Percentiles rank a stretch among this genome's conserved stretches.
Conservation (phyloP, 768 basidiomycete species). For the Russula griseocarnosa region DNA sequence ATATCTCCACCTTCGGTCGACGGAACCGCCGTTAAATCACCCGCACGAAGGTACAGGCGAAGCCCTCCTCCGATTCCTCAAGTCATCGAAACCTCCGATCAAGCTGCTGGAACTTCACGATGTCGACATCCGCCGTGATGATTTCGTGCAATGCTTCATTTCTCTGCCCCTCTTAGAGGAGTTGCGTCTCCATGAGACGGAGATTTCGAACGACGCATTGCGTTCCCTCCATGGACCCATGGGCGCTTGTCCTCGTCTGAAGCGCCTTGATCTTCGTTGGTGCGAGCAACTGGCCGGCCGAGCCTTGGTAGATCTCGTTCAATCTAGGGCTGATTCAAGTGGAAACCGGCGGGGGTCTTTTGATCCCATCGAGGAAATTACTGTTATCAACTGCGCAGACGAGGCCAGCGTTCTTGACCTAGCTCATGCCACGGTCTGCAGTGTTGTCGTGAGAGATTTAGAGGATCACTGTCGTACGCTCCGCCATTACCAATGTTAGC, state of each 20-base stretch:
- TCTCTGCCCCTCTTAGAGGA: conserved; percentile 43
- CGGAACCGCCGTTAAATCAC: conserved; percentile 35
- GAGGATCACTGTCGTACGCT: conserved; percentile 56
- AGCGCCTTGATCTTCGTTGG: conserved; percentile 54
- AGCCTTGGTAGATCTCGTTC: conserved; percentile 49
- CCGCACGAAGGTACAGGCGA: conserved; percentile 37
- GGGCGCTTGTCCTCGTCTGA: conserved; percentile 47
- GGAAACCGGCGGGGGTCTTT: conserved; percentile 7
- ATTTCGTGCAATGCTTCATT: conserved; percentile 38
- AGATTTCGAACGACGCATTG: conserved; percentile 48
- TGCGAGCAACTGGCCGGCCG: conserved; percentile 51
- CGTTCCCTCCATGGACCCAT: conserved; percentile 38
- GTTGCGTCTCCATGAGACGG: conserved; percentile 55
- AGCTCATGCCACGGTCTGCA: conserved; percentile 45
- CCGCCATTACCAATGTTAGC: not conserved
- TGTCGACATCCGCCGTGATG: conserved; percentile 41
- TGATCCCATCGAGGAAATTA: conserved; percentile 43
- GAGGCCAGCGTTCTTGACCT: conserved; percentile 52
- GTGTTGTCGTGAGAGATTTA: conserved; percentile 40
- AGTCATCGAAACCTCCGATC: conserved; percentile 33
- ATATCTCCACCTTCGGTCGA: conserved; percentile 42
- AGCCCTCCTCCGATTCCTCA: conserved; percentile 35
- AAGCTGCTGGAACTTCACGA: conserved; percentile 48
- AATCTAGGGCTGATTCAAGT: conserved; percentile 35
- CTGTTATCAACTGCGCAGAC: conserved; percentile 53